Conservation (phyloP, 176 grass and related monocot genomes). For the Oryza officinalis region DNA sequence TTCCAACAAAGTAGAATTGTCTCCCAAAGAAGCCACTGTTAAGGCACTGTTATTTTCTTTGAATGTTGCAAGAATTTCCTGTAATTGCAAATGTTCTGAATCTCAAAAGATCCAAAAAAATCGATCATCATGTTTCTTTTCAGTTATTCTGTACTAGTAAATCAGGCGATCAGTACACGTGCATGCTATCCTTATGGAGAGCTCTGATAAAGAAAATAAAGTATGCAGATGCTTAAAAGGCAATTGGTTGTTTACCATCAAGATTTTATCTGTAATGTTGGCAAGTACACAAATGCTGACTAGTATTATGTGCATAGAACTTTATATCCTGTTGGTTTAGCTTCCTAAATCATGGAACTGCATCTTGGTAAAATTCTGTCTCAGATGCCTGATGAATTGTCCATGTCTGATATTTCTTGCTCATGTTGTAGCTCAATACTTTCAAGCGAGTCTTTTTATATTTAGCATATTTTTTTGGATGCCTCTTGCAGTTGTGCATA, state of each 20-base stretch:
- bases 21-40: background rate
- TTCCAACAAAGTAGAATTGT: background rate
- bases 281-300: background rate
- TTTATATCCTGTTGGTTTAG: background rate
- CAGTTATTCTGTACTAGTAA: background rate
- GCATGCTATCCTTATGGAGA: background rate
- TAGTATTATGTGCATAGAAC: background rate
- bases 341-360: background rate
- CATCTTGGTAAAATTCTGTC: background rate
- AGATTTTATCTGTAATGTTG: background rate
- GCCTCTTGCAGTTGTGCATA: constrained; percentile 72
- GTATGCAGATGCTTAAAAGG: background rate
- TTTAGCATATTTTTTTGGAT: constrained; percentile 10
- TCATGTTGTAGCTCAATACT: background rate
- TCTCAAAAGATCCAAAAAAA: background rate
- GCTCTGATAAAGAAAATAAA: constrained; percentile 2
- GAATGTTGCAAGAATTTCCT: background rate
- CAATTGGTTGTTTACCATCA: background rate
- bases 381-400: background rate
- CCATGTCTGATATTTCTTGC: background rate
- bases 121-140: background rate
- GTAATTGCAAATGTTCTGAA: background rate
- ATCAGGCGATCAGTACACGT: background rate
- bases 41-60: background rate
- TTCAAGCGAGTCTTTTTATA: constrained; percentile 8